phyloP scores from a whole-genome alignment of 23 red algal species.

The Gracilariopsis chorda region DNA sequence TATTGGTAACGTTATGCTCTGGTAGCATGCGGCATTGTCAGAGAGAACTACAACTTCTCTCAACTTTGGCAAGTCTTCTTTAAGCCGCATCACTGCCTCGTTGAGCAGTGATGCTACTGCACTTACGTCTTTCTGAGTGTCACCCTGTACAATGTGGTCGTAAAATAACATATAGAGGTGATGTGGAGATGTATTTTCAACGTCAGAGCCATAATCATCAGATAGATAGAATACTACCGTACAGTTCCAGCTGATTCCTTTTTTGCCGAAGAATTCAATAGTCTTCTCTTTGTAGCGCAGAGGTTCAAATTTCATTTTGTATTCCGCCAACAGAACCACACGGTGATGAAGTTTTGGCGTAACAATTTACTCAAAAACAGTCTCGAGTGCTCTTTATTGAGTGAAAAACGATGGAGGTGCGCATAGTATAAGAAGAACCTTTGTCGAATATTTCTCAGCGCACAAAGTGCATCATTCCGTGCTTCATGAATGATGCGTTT shows the following conservation, averaged over 20 bases:
- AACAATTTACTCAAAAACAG: neutral
- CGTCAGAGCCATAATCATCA: neutral
- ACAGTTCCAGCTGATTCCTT: slow-evolving; percentile 23
- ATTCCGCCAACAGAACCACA: slow-evolving; percentile 6
- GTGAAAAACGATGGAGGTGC: neutral
- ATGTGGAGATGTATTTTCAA: neutral
- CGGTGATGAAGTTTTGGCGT: neutral
- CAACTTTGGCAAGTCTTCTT: neutral
- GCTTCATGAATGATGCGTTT: neutral
- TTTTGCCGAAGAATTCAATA: slow-evolving; percentile 31
- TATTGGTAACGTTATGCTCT: neutral
- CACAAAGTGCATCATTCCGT: neutral
- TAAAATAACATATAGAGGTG: slow-evolving; percentile 17
- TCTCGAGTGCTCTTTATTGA: neutral
- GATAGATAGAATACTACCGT: slow-evolving; percentile 7
- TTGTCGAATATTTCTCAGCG: neutral
- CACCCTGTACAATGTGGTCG: slow-evolving; percentile 23
- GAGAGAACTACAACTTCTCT: neutral
- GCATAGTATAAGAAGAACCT: neutral
- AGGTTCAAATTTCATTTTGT: slow-evolving; percentile 45
- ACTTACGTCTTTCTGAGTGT: neutral
- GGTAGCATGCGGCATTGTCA: slow-evolving; percentile 25
- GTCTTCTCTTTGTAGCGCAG: slow-evolving; percentile 11
- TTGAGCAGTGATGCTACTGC: neutral
- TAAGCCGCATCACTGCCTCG: slow-evolving; percentile 16